Evolutionary conservation across 148 eudicot species (phyloP).

Genomic region (Fagopyrum tataricum): DNA sequence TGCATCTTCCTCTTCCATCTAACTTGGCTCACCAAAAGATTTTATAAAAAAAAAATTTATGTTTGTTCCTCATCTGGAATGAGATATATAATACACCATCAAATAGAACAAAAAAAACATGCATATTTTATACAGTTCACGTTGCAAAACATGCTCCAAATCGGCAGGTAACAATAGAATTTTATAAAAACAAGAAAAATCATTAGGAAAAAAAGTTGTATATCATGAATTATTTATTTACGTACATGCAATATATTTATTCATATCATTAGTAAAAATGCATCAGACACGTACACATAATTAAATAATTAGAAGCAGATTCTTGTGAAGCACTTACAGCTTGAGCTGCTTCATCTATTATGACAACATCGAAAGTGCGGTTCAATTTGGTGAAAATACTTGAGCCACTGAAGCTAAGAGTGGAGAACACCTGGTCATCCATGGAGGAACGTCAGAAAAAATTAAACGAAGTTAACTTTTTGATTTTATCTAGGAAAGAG

Average conservation of each 20-base stretch:
- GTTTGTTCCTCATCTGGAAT: background rate
- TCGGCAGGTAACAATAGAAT: background rate
- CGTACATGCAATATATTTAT: background rate
- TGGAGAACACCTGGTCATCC: slow-evolving; percentile 74
- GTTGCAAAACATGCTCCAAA: background rate
- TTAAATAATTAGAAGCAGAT: background rate
- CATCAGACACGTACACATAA: background rate
- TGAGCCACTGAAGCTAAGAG: slow-evolving; percentile 98
- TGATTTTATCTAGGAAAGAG: background rate
- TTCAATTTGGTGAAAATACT: slow-evolving; percentile 64
- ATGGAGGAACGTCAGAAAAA: slow-evolving; percentile 15
- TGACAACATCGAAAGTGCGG: slow-evolving; percentile 83
- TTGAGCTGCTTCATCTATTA: slow-evolving; percentile 99
- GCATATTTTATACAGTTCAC: background rate
- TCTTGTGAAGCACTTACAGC: slow-evolving; percentile 50
- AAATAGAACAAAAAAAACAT: background rate
- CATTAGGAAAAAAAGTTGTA: background rate
- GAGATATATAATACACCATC: background rate
- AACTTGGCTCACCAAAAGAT: background rate
- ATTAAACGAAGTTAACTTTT: slow-evolving; percentile 5
- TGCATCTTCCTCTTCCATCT: background rate
- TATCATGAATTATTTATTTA: background rate
- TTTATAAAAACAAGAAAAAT: background rate
- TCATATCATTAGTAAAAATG: background rate
- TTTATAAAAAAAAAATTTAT: too few species aligned